Conservation (phyloP, 306 rosid genomes). For the Hippophae gyantsensis region DNA sequence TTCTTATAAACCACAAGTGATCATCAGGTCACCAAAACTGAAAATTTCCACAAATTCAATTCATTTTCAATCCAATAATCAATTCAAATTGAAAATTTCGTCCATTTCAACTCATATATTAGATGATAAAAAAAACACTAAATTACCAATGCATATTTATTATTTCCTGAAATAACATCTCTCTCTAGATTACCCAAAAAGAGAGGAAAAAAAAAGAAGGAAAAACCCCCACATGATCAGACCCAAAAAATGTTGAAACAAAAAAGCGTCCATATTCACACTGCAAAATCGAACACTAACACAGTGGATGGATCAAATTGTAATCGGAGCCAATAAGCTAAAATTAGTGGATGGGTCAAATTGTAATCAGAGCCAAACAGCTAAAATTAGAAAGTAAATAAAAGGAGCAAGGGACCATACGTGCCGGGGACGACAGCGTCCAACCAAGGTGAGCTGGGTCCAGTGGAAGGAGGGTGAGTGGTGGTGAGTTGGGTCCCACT, state of each 20-base stretch:
- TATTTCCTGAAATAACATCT: too few relatives aligned
- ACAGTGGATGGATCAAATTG: not conserved
- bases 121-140: too few relatives aligned
- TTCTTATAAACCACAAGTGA: too few relatives aligned
- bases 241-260: not conserved
- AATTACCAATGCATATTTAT: too few relatives aligned
- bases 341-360: not conserved
- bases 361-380: not conserved
- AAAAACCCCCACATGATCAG: not conserved
- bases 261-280: not conserved
- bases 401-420: conserved; percentile 34
- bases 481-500: conserved; percentile 78
- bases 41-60: too few relatives aligned
- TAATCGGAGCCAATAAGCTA: not conserved
- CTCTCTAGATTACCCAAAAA: not conserved
- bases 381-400: not conserved
- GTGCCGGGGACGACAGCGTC: conserved; percentile 87
- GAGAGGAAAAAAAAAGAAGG: not conserved
- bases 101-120: too few relatives aligned
- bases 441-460: conserved; percentile 67
- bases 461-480: conserved; percentile 53
- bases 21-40: too few relatives aligned
- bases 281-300: not conserved
- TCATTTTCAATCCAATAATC: too few relatives aligned
- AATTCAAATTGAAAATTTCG: too few relatives aligned